Evolutionary conservation across 805 yeast genomes (phyloP).

Genomic region (Diddensiella caesifluorescens): DNA sequence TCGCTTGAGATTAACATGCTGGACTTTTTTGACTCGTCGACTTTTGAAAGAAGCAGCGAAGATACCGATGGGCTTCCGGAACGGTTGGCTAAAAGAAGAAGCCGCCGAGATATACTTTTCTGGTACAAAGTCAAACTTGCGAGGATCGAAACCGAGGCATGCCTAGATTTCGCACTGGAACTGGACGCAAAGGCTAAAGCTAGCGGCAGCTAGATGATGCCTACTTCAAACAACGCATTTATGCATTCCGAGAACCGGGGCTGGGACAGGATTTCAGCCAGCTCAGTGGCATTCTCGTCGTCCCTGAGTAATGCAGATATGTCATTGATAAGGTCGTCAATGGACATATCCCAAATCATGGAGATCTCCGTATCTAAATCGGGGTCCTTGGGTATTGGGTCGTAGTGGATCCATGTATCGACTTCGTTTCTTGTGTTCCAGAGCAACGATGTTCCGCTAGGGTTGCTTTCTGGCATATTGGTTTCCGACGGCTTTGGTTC

Average conservation of each 20-base stretch:
- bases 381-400: conserved; percentile 9
- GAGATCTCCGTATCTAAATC: conserved; percentile 13
- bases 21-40: too few species aligned
- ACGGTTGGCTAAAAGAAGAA: too few species aligned
- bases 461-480: too few species aligned
- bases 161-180: too few species aligned
- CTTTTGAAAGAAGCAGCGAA: too few species aligned
- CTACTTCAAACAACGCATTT: conserved; percentile 2
- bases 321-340: conserved; percentile 6
- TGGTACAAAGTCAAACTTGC: conserved; percentile 10
- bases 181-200: too few species aligned
- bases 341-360: conserved; percentile 13
- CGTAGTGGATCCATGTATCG: conserved; percentile 5
- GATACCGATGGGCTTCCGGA: too few species aligned
- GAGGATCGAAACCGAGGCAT: conserved; percentile 4
- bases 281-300: neutral
- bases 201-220: too few species aligned
- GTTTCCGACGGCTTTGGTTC: too few species aligned
- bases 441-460: conserved; percentile 8
- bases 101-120: conserved; percentile 7
- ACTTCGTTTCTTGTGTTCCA: conserved; percentile 15
- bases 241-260: neutral
- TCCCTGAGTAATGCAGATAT: conserved; percentile 1
- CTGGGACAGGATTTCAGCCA: neutral
- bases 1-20: too few species aligned